Evolutionary conservation across 768 basidiomycete genomes (phyloP).

Genomic region (Hydnum rufescens): DNA sequence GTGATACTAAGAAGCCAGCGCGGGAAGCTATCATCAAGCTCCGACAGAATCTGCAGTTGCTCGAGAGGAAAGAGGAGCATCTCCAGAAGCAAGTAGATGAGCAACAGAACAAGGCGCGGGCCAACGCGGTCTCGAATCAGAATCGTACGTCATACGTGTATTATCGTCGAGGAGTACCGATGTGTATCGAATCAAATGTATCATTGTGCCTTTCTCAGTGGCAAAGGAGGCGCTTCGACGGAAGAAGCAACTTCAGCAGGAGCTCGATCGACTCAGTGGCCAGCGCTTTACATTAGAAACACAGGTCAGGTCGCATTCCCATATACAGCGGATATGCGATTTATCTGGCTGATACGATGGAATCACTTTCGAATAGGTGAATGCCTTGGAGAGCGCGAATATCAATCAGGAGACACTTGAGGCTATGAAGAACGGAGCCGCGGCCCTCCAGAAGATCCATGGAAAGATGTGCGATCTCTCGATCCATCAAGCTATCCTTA

Average conservation of each 20-base stretch:
- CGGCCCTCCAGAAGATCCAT: slow-evolving; percentile 78
- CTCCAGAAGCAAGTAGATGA: slow-evolving; percentile 94
- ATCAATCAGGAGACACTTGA: slow-evolving; percentile 94
- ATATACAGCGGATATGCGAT: neutral
- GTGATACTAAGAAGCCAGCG: slow-evolving; percentile 66
- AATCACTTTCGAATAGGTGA: slow-evolving; percentile 28
- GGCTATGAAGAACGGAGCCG: slow-evolving; percentile 90
- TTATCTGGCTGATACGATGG: neutral
- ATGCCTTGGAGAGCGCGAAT: slow-evolving; percentile 93
- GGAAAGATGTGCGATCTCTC: slow-evolving; percentile 48
- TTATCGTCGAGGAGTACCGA: neutral
- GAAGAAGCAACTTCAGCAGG: slow-evolving; percentile 77
- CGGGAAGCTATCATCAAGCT: slow-evolving; percentile 85
- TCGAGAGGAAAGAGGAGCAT: slow-evolving; percentile 99
- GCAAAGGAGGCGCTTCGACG: slow-evolving; percentile 79
- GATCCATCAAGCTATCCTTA: neutral
- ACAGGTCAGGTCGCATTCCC: slow-evolving; percentile 27
- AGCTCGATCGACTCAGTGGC: slow-evolving; percentile 69
- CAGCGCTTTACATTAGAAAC: slow-evolving; percentile 83
- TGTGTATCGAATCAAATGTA: neutral
- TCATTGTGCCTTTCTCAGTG: slow-evolving; percentile 25
- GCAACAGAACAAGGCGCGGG: slow-evolving; percentile 75
- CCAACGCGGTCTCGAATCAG: slow-evolving; percentile 88
- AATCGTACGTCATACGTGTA: slow-evolving; percentile 37
- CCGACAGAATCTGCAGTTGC: slow-evolving; percentile 84